Percentiles rank a stretch among this genome's conserved stretches.
These are phyloP conservation scores for Cutaneotrichosporon daszewskae DNA, from an alignment of 1,284 basidiomycete species.

Conservation along the genomic window DNA sequence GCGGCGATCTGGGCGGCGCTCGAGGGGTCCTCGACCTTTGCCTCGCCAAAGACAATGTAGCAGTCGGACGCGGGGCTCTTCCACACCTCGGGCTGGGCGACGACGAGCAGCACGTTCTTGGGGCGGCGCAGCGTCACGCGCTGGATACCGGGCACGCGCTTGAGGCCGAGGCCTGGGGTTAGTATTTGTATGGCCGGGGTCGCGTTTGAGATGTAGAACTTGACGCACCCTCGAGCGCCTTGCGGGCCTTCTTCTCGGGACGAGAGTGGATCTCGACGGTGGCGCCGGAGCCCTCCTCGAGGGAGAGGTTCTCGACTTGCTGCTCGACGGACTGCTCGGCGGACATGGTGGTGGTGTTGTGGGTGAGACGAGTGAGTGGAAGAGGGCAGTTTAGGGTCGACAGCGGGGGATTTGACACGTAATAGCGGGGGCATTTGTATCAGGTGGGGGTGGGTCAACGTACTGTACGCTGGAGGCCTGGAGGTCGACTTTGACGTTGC, in stretches of 20 bases:
- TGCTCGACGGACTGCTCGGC: slow-evolving; percentile 56
- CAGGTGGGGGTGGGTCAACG: too few relatives aligned
- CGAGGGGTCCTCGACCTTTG: slow-evolving; percentile 92
- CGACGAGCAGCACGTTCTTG: slow-evolving; percentile 92
- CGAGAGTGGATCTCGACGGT: slow-evolving; percentile 90
- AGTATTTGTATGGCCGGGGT: too few relatives aligned
- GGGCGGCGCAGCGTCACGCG: slow-evolving; percentile 90
- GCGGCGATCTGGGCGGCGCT: slow-evolving; percentile 74
- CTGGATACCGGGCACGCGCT: slow-evolving; percentile 86
- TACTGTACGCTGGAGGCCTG: too few relatives aligned
- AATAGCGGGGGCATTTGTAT: too few relatives aligned
- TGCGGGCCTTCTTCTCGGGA: slow-evolving; percentile 84
- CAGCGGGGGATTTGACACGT: neutral
- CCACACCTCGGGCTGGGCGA: slow-evolving; percentile 92
- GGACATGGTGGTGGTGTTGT: slow-evolving; percentile 56
- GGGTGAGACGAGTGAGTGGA: neutral
- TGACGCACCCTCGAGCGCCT: slow-evolving; percentile 58
- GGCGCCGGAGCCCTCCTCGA: slow-evolving; percentile 58
- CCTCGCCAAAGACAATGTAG: slow-evolving; percentile 99
- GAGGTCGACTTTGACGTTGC: too few relatives aligned
- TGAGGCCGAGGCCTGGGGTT: slow-evolving; percentile 84
- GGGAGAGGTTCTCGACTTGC: slow-evolving; percentile 56
- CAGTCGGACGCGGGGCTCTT: slow-evolving; percentile 95
- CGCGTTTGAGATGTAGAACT: too few relatives aligned
- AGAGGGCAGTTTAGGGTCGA: neutral